Evolutionary conservation across 1,284 basidiomycete genomes (phyloP), one percentile per base, ranked within the genome.

Genomic region (Moniliella sp.): DNA sequence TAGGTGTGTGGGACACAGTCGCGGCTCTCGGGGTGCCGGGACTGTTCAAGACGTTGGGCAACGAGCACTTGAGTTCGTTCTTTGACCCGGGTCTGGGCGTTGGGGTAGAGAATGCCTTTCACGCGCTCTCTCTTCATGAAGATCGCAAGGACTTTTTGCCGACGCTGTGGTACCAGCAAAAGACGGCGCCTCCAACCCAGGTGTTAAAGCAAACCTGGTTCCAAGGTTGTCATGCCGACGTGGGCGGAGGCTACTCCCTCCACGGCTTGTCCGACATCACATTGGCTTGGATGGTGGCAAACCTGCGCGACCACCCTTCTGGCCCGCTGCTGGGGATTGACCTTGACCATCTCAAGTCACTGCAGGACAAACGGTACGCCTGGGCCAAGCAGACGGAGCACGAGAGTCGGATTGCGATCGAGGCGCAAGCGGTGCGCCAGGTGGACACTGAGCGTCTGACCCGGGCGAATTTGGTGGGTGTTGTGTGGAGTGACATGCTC

Each of bases 261-360:
- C 31, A 32, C 19, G 29, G 15, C 14, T 7, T 31, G 15, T 19
- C 11, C n/a, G 18, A 31, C 17, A 25, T 25, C 23, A 27, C 49
- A 1, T 39, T 60, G 4, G 40, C 50, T 28, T 58, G 56, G 56
- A 50, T 58, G 47, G 40, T 56, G 5, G 39, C 43, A 1, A 37
- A 48, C 16, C 36, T 52, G 9, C 32, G 43, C 4, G 49, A 52
- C 19, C 32, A 1, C 7, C 21, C 21, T 23, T 7, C 8, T 23
- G 21, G 27, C 2, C 26, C 33, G 5, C 28, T 35, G 4, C 14
- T 28, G 14, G 25, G 27, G 18, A 30, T 35, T 15, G 33, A 35
- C 27, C n/a, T 35, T 1, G 33, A 35, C 13, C 14, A 11, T 18
- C 14, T 35, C n/a, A 19, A 26, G n/a, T 19, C 13, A 5, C 23